These are phyloP conservation scores for Proliferodiscus dingleyae DNA, from an alignment of 2,329 filamentous ascomycete genomes.

Conservation along the genomic window DNA sequence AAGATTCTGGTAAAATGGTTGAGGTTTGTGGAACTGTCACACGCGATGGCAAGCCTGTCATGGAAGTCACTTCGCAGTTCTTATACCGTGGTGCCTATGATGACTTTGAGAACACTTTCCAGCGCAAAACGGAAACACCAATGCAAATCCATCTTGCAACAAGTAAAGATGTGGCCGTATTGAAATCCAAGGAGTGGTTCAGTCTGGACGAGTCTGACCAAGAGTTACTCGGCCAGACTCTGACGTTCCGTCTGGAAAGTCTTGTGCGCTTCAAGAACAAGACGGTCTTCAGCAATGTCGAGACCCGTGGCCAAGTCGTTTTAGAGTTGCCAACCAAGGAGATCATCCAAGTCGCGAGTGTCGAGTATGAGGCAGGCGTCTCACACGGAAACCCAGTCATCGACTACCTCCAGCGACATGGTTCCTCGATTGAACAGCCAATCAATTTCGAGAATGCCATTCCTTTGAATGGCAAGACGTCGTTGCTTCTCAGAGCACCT, in stretches of 20 bases:
- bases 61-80: constrained; percentile 99
- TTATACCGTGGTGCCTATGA: constrained; percentile 89
- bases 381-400: constrained; percentile 96
- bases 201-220: constrained; percentile 77
- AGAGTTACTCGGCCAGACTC: constrained; percentile 84
- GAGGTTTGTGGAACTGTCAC: constrained; percentile 98
- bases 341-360: constrained; percentile 92
- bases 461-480: constrained; percentile 86
- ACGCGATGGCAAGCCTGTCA: constrained; percentile 77
- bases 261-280: constrained; percentile 93
- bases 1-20: constrained; percentile 98
- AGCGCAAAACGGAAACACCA: constrained; percentile 91
- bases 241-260: constrained; percentile 93
- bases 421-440: constrained; percentile 89
- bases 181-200: constrained; percentile 98
- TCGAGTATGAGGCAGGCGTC: constrained; percentile 86
- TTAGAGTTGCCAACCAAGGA: constrained; percentile 96
- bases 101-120: constrained; percentile 97
- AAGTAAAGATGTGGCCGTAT: constrained; percentile 85
- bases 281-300: constrained; percentile 82
- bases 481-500: constrained; percentile 82
- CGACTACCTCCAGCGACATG: constrained; percentile 90
- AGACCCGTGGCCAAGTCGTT: constrained; percentile 88
- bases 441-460: constrained; percentile 97
- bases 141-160: constrained; percentile 88